phyloP scores from a whole-genome alignment of 805 yeast species.

The Ogataea saltuana region DNA sequence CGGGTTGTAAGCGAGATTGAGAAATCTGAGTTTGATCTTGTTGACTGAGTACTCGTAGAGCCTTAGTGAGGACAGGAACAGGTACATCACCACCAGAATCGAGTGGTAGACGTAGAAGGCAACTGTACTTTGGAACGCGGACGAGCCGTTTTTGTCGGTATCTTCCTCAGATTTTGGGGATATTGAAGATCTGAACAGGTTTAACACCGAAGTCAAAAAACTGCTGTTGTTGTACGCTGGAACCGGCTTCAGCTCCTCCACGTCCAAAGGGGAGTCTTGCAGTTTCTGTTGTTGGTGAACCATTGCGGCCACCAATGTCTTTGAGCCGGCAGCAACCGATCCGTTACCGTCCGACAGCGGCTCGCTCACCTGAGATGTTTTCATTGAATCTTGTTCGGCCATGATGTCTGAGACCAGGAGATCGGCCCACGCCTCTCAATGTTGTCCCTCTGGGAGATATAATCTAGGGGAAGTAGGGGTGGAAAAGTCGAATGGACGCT shows the following conservation, averaged over 20 bases:
- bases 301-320: conserved; percentile 12
- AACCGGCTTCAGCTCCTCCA: conserved; percentile 14
- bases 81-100: conserved; percentile 52
- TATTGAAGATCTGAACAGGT: conserved; percentile 24
- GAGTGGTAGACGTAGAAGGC: conserved; percentile 45
- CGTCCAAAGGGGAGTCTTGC: conserved; percentile 8
- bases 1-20: conserved; percentile 65
- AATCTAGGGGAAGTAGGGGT: neutral
- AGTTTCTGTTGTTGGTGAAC: conserved; percentile 15
- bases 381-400: conserved; percentile 13
- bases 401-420: neutral
- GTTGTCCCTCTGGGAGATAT: neutral
- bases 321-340: conserved; percentile 8
- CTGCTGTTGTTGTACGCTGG: conserved; percentile 23
- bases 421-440: conserved; percentile 2
- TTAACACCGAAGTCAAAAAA: conserved; percentile 20
- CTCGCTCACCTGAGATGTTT: conserved; percentile 15
- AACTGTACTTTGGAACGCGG: conserved; percentile 5
- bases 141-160: conserved; percentile 7
- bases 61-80: conserved; percentile 56
- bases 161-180: conserved; percentile 17
- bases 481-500: too few species aligned
- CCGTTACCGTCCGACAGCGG: conserved; percentile 9
- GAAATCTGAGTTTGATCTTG: conserved; percentile 53
- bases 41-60: conserved; percentile 53